Evolutionary conservation across 331 rosid genomes (phyloP).

Genomic region (Acacia concinna): DNA sequence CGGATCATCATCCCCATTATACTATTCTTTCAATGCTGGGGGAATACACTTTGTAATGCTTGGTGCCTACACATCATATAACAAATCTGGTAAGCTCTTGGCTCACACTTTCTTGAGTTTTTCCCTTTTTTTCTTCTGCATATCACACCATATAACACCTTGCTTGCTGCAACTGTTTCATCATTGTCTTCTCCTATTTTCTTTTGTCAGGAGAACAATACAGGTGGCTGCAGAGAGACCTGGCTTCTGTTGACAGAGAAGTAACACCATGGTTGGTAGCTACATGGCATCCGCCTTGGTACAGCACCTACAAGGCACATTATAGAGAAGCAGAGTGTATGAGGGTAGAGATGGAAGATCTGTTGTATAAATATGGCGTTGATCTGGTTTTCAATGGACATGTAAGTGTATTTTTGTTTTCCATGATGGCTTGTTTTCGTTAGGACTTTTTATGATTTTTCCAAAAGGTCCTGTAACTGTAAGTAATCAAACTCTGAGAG

Average conservation of each 20-base stretch:
- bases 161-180: not conserved
- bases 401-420: conserved; percentile 48
- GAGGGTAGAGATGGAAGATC: conserved; percentile 84
- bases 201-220: conserved; percentile 66
- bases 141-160: not conserved
- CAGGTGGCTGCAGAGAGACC: conserved; percentile 81
- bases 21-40: conserved; percentile 90
- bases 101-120: conserved; percentile 6
- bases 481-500: not conserved
- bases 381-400: conserved; percentile 92
- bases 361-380: conserved; percentile 63
- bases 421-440: not conserved
- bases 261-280: conserved; percentile 96
- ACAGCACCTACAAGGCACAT: conserved; percentile 82
- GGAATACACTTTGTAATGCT: conserved; percentile 93
- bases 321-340: conserved; percentile 96
- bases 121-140: not conserved
- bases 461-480: too few species aligned
- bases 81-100: conserved; percentile 57
- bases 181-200: conserved; percentile 6
- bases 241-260: conserved; percentile 70
- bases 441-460: too few species aligned
- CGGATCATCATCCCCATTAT: conserved; percentile 69
- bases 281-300: conserved; percentile 92
- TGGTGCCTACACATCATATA: conserved; percentile 60